phyloP scores from a whole-genome alignment of 345 rosid genomes.

The Jatropha curcas region DNA sequence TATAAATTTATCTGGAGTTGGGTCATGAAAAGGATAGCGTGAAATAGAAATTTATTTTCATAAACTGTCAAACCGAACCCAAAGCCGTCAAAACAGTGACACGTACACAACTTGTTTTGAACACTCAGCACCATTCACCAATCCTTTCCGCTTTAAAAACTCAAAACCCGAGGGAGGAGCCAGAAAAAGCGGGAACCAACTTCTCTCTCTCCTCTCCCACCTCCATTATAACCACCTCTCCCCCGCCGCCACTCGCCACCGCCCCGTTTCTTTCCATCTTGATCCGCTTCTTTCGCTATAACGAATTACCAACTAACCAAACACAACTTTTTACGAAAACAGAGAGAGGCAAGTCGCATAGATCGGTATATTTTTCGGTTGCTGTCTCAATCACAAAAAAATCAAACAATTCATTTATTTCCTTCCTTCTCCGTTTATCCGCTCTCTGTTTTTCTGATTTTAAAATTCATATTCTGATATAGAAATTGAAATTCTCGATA shows the following conservation, averaged over 20 bases:
- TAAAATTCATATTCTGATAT: no score
- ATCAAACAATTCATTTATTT: neutral
- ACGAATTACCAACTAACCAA: neutral
- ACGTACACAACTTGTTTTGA: conserved; percentile 10
- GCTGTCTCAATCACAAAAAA: conserved; percentile 9
- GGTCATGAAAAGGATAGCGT: no score
- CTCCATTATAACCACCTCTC: neutral
- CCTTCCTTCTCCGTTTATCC: neutral
- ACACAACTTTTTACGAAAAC: neutral
- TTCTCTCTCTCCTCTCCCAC: neutral
- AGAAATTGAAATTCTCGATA: neutral
- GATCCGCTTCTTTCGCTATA: conserved; percentile 22
- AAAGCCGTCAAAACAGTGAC: conserved; percentile 15
- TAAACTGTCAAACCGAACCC: neutral
- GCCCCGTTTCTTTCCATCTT: neutral
- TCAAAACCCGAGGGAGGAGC: neutral
- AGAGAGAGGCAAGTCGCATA: conserved; percentile 1
- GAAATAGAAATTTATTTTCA: no score
- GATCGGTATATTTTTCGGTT: conserved; percentile 8
- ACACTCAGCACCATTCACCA: conserved; percentile 21
- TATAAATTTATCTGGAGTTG: no score
- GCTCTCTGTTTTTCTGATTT: no score
- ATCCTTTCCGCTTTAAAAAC: neutral
- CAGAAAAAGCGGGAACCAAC: conserved; percentile 18
- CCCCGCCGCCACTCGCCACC: conserved; percentile 9